Evolutionary conservation across 2,329 filamentous ascomycete genomes (phyloP), one percentile per base, ranked within the genome.

Genomic region (Sporothrix brunneoviolacea): DNA sequence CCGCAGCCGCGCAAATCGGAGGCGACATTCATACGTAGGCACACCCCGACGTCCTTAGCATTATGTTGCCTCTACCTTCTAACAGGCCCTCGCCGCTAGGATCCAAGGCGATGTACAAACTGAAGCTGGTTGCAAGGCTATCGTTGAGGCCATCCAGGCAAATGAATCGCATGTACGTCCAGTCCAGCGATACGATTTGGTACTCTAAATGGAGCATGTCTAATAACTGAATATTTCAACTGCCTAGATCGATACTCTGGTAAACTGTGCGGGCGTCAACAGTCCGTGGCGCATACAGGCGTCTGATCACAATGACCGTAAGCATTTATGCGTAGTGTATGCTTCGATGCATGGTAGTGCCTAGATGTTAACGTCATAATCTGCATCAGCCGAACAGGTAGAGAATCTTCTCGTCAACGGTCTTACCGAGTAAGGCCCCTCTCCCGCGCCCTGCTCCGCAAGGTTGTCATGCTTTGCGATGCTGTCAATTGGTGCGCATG

Each of bases 181-280:
- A 41, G 24, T n/a, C n/a, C n/a, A 10, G 10, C 24, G 24, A 10
- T 28, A 28, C 6, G 10, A 10, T 6, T 10, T 28, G 5, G 24
- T 10, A 5, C 24, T 28, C 39, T 18, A n/a, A 30, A 15, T n/a
- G n/a, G n/a, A n/a, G n/a, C n/a, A n/a, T n/a, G n/a, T n/a, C n/a
- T n/a, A n/a, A n/a, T n/a, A n/a, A n/a, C n/a, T n/a, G n/a, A n/a
- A n/a, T n/a, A n/a, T n/a, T n/a, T n/a, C n/a, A n/a, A n/a, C n/a
- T 12, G 24, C 27, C 22, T 22, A 59, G 56, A 50, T 62, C 22
- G 61, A 62, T 37, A 61, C 59, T 1, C 55, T 62, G 7, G 52
- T 62, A 47, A 61, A 62, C 46, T 60, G 58, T 48, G 61, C 61
- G 8, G 61, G 61, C 7, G 54, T 62, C 4, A 59, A 57, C 40